A percentile compares a stretch with the other conserved stretches of the same genome.
These are phyloP conservation scores for Tetrapisispora taiwanensis DNA, from an alignment of 805 yeast genomes.

Conservation along the genomic window DNA sequence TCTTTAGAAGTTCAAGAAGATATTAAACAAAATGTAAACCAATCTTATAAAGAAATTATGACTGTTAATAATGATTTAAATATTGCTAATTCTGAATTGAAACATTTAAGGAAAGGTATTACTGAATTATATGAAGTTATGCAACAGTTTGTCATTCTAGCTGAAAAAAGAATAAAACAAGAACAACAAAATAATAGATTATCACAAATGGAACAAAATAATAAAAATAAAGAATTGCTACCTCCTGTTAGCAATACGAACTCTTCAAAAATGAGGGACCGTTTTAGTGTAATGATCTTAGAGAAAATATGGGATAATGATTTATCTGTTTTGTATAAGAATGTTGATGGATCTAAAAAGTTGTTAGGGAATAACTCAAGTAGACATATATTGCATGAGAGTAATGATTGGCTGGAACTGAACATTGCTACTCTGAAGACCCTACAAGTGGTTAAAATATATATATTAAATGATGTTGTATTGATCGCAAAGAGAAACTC, in stretches of 20 bases:
- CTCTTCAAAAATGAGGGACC: slow-evolving; percentile 33
- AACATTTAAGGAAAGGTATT: slow-evolving; percentile 49
- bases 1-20: slow-evolving; percentile 44
- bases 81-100: slow-evolving; percentile 54
- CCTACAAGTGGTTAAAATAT: slow-evolving; percentile 62
- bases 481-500: slow-evolving; percentile 55
- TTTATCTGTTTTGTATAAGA: slow-evolving; percentile 57
- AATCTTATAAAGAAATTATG: slow-evolving; percentile 52
- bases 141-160: slow-evolving; percentile 49
- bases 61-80: slow-evolving; percentile 51
- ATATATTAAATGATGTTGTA: slow-evolving; percentile 66
- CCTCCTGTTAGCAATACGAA: slow-evolving; percentile 12
- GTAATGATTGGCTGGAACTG: slow-evolving; percentile 78
- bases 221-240: slow-evolving; percentile 9
- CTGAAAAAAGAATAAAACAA: slow-evolving; percentile 43
- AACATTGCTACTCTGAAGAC: slow-evolving; percentile 81
- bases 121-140: slow-evolving; percentile 51
- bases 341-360: slow-evolving; percentile 87
- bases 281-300: slow-evolving; percentile 60
- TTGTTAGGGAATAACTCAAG: slow-evolving; percentile 44
- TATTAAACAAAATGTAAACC: slow-evolving; percentile 47
- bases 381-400: slow-evolving; percentile 68
- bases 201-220: slow-evolving; percentile 2
- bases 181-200: slow-evolving; percentile 29
- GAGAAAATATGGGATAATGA: slow-evolving; percentile 78